A percentile compares a stretch with the other conserved stretches of the same genome.
These are phyloP conservation scores for Yarrowia keelungensis DNA, from an alignment of 805 yeast genomes.

Conservation along the genomic window DNA sequence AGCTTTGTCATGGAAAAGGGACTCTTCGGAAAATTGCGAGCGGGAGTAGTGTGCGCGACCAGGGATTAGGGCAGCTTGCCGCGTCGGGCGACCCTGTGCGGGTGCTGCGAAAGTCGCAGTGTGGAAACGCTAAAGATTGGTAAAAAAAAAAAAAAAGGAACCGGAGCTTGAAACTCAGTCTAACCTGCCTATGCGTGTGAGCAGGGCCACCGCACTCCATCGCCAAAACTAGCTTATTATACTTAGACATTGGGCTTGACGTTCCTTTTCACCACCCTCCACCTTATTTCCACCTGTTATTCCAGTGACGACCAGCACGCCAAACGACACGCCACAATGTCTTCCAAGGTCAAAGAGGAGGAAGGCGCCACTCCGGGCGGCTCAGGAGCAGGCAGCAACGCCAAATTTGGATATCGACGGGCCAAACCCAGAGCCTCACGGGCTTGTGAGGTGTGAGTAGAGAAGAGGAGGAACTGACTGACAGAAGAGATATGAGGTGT, in stretches of 20 bases:
- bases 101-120: background rate
- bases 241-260: background rate
- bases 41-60: no score
- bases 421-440: conserved; percentile 46
- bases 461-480: background rate
- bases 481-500: background rate
- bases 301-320: background rate
- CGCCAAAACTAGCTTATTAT: conserved; percentile 5
- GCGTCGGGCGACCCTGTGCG: no score
- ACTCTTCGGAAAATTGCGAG: no score
- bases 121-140: no score
- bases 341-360: conserved; percentile 38
- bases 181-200: conserved; percentile 16
- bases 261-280: no score
- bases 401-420: conserved; percentile 44
- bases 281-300: no score
- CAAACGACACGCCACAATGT: background rate
- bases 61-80: no score
- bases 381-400: conserved; percentile 4
- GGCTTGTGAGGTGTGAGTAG: conserved; percentile 46
- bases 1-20: no score
- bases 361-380: conserved; percentile 29
- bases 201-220: conserved; percentile 28
- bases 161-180: no score
- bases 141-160: no score